These are phyloP conservation scores for Penicillium goetzii DNA, from an alignment of 495 filamentous ascomycete genomes.

Conservation along the genomic window DNA sequence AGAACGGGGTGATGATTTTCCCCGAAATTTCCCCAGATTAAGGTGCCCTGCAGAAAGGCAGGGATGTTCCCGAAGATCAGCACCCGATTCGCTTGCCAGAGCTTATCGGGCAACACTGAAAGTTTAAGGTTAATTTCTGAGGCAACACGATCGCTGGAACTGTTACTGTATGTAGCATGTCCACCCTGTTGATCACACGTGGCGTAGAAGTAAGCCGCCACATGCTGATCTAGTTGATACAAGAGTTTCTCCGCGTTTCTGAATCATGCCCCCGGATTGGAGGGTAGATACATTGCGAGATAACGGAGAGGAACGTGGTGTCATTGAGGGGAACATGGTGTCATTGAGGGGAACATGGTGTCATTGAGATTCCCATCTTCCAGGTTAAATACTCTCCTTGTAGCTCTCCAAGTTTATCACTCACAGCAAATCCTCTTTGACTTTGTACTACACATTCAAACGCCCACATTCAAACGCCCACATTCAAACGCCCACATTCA, in stretches of 20 bases:
- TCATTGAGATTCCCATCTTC: neutral
- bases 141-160: neutral
- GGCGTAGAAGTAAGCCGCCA: neutral
- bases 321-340: no score
- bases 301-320: neutral
- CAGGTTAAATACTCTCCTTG: neutral
- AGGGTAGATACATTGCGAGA: neutral
- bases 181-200: neutral
- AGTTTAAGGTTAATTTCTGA: neutral
- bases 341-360: neutral
- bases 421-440: neutral
- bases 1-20: neutral
- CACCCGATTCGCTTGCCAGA: neutral
- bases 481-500: neutral
- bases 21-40: neutral
- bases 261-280: no score
- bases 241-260: neutral
- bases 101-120: neutral
- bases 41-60: neutral
- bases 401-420: neutral
- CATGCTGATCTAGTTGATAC: neutral
- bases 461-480: neutral
- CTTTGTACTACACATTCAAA: neutral
- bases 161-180: neutral
- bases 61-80: neutral